phyloP scores from a whole-genome alignment of 2,329 filamentous ascomycete species.

The Fusarium verticillioides region DNA sequence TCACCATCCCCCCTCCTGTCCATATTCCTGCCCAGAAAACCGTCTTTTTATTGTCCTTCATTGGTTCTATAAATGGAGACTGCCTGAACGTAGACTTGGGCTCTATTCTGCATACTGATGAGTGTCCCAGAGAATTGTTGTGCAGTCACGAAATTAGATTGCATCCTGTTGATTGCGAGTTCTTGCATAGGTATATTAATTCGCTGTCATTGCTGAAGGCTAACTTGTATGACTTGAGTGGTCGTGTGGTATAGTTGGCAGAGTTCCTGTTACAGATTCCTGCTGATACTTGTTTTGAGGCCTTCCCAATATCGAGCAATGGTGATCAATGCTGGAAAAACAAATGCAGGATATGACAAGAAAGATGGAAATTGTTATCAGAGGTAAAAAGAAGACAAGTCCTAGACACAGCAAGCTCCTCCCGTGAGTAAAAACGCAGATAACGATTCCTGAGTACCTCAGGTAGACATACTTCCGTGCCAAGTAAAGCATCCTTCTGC shows the following conservation, averaged over 20 bases:
- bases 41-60: background rate
- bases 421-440: background rate
- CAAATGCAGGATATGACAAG: background rate
- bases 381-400: background rate
- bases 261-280: too few species aligned
- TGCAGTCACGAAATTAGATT: background rate
- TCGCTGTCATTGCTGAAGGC: too few species aligned
- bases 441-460: background rate
- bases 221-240: too few species aligned
- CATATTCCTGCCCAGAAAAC: background rate
- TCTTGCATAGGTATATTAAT: background rate
- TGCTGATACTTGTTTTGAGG: too few species aligned
- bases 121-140: background rate
- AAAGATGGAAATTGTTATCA: background rate
- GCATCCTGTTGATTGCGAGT: background rate
- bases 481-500: background rate
- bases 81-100: background rate
- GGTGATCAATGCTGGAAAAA: too few species aligned
- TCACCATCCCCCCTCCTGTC: background rate
- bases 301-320: too few species aligned
- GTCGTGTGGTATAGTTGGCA: too few species aligned
- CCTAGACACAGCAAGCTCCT: background rate
- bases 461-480: background rate
- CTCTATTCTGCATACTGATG: background rate
- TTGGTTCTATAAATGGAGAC: background rate